Percentiles rank a stretch among this genome's conserved stretches.
Conservation (phyloP, 768 basidiomycete genomes). For the Gautieria morchelliformis region DNA sequence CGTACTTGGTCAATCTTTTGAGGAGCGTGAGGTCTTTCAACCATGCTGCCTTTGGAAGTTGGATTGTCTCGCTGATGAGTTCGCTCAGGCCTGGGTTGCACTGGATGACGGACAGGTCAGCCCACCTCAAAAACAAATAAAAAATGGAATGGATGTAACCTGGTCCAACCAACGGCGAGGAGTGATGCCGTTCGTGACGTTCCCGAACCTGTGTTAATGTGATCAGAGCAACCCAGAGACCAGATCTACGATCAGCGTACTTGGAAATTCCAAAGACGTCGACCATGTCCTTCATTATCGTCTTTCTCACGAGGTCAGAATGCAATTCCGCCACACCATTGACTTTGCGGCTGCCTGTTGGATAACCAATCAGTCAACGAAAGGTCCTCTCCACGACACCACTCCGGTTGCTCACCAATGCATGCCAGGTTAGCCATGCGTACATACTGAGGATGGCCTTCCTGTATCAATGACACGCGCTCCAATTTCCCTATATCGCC, state of each 20-base stretch:
- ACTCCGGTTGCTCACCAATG: conserved; percentile 39
- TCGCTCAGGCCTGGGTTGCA: conserved; percentile 84
- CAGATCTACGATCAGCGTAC: conserved; percentile 18
- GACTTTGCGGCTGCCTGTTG: conserved; percentile 63
- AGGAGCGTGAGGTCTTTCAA: conserved; percentile 76
- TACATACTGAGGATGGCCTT: conserved; percentile 78
- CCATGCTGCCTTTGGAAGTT: conserved; percentile 69
- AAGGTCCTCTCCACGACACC: neutral
- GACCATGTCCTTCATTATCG: conserved; percentile 86
- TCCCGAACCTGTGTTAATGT: conserved; percentile 45
- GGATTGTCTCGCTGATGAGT: conserved; percentile 78
- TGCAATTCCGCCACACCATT: conserved; percentile 97
- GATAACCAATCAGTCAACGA: conserved; percentile 1
- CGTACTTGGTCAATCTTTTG: conserved; percentile 61
- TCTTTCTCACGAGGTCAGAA: conserved; percentile 76
- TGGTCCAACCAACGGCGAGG: conserved; percentile 91
- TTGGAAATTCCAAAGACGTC: conserved; percentile 86
- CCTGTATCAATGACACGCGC: conserved; percentile 91
- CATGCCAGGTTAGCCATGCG: conserved; percentile 90
- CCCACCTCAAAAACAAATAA: neutral
- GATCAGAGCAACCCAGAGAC: conserved; percentile 9
- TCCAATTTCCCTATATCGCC: conserved; percentile 70
- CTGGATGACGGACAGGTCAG: conserved; percentile 25
- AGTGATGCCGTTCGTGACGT: conserved; percentile 93
- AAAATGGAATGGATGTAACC: conserved; percentile 20